Percentiles rank a stretch among this genome's conserved stretches.
Conservation (phyloP, 345 rosid species). For the Cardamine occulta region DNA sequence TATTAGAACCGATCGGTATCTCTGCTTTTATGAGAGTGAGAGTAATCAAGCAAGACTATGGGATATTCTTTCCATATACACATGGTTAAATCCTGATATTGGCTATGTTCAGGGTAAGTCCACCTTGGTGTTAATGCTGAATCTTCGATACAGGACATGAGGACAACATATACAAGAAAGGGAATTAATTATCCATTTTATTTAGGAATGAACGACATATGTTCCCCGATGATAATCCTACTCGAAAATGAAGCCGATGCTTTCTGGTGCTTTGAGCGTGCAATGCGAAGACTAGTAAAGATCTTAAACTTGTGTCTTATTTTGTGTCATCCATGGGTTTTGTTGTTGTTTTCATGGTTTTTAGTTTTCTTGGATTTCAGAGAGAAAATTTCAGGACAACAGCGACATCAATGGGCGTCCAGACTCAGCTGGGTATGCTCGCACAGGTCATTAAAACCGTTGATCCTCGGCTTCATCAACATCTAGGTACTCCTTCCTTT, state of each 20-base stretch:
- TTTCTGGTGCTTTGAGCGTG: slow-evolving; percentile 92
- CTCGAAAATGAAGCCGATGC: slow-evolving; percentile 91
- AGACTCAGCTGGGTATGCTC: slow-evolving; percentile 77
- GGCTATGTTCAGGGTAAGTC: slow-evolving; percentile 84
- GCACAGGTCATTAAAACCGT: slow-evolving; percentile 80
- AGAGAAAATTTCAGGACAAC: slow-evolving; percentile 84
- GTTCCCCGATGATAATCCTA: slow-evolving; percentile 89
- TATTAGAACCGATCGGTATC: slow-evolving; percentile 80
- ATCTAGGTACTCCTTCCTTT: slow-evolving; percentile 61
- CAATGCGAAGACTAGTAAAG: slow-evolving; percentile 82
- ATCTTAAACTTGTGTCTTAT: not conserved
- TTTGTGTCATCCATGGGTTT: not conserved
- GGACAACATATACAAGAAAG: not conserved
- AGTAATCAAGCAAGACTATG: slow-evolving; percentile 79
- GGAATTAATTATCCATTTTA: not conserved
- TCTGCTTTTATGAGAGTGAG: slow-evolving; percentile 76
- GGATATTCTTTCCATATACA: slow-evolving; percentile 80
- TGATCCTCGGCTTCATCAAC: slow-evolving; percentile 93
- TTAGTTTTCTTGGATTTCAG: slow-evolving; percentile 52
- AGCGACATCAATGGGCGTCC: slow-evolving; percentile 76
- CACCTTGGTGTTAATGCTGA: slow-evolving; percentile 16
- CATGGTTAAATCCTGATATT: slow-evolving; percentile 87
- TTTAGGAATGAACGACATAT: slow-evolving; percentile 93
- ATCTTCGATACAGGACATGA: not conserved
- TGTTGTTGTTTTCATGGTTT: slow-evolving; percentile 14